Conservation (phyloP, 2,329 filamentous ascomycete species). For the Aspergillus persii region DNA sequence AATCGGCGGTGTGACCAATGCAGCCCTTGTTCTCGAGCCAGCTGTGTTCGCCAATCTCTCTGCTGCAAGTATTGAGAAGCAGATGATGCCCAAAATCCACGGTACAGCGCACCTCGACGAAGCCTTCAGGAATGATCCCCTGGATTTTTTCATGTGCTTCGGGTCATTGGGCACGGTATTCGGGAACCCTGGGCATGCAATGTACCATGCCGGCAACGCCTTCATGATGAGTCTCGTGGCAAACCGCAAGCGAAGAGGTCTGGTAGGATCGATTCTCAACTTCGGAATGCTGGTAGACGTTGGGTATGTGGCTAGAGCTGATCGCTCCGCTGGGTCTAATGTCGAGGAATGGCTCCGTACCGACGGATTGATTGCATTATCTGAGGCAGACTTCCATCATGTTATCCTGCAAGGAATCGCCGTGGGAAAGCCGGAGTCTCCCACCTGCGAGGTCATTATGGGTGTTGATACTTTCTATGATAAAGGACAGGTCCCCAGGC, state of each 20-base stretch:
- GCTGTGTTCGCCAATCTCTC: not conserved
- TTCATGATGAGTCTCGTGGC: not conserved
- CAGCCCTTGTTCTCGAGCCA: not conserved
- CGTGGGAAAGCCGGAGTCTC: not conserved
- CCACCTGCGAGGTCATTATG: not conserved
- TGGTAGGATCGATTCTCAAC: not conserved
- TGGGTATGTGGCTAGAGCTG: not conserved
- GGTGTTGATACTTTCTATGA: not conserved
- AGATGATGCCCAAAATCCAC: not conserved
- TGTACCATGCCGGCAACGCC: not conserved
- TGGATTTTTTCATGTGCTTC: not conserved
- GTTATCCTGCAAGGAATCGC: not conserved
- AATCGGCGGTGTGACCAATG: not conserved
- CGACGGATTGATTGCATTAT: not conserved
- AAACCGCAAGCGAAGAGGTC: not conserved
- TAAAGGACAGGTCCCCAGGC: not conserved
- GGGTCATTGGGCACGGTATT: not conserved
- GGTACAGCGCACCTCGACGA: not conserved
- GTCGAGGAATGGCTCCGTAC: not conserved
- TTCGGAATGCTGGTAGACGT: not conserved
- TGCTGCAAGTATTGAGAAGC: not conserved
- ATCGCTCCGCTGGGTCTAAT: not conserved
- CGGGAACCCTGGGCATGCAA: not conserved
- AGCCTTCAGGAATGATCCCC: not conserved
- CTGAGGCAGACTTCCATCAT: not conserved